Conservation (phyloP, 1,139 yeast species). For the Tardiomyces blankii region DNA sequence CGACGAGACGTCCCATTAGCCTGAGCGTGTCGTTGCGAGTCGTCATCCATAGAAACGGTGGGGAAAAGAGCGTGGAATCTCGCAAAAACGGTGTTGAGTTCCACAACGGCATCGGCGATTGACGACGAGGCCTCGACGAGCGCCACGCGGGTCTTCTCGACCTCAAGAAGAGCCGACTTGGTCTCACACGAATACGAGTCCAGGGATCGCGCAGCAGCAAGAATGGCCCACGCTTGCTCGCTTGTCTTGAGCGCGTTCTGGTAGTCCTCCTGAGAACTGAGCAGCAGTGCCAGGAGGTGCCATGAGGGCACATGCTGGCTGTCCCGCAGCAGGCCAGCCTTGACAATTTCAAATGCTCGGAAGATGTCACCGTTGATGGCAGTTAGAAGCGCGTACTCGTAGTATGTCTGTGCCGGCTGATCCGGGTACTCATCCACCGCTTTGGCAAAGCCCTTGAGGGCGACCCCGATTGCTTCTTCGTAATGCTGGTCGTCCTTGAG, state of each 20-base stretch:
- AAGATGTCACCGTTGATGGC: conserved; percentile 15
- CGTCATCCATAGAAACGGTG: conserved; percentile 7
- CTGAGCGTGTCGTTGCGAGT: neutral
- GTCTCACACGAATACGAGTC: conserved; percentile 21
- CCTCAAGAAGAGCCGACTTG: conserved; percentile 51
- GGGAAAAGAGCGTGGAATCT: conserved; percentile 42
- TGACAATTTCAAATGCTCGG: conserved; percentile 21
- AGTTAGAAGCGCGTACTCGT: conserved; percentile 20
- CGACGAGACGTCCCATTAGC: neutral
- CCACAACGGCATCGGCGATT: conserved; percentile 48
- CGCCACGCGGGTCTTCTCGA: conserved; percentile 68
- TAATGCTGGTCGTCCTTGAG: neutral
- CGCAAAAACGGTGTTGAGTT: conserved; percentile 54
- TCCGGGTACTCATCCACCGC: conserved; percentile 5
- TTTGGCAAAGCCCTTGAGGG: neutral
- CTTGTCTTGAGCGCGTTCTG: conserved; percentile 35
- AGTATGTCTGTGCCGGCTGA: conserved; percentile 8
- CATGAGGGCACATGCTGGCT: conserved; percentile 37
- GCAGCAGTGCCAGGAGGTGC: conserved; percentile 41
- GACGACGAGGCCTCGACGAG: conserved; percentile 57
- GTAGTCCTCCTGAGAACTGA: conserved; percentile 42
- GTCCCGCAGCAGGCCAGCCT: conserved; percentile 27
- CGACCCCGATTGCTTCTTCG: neutral
- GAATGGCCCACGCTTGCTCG: conserved; percentile 27
- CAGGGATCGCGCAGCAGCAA: conserved; percentile 8